Evolutionary conservation across 116 monocot species (phyloP).

Genomic region (Trichopus zeylanicus): DNA sequence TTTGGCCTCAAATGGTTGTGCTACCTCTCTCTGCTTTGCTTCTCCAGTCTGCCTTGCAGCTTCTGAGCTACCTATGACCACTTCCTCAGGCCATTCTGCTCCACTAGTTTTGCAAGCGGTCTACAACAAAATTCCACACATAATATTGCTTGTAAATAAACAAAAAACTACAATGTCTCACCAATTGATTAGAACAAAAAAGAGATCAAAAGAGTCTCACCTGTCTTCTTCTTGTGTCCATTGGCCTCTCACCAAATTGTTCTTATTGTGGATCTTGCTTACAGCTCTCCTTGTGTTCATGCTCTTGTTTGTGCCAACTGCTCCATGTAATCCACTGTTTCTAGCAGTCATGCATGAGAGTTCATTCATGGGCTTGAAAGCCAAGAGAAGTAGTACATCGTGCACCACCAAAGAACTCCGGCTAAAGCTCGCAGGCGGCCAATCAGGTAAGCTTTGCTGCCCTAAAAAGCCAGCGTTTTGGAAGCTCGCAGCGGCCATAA

Average conservation of each 20-base stretch:
- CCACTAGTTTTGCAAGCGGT: slow-evolving; percentile 26
- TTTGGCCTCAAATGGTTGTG: slow-evolving; percentile 76
- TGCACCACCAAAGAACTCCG: too few species aligned
- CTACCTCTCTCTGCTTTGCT: slow-evolving; percentile 80
- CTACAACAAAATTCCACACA: slow-evolving; percentile 9
- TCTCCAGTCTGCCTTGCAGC: slow-evolving; percentile 43
- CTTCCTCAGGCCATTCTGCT: slow-evolving; percentile 39
- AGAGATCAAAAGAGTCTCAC: slow-evolving; percentile 3
- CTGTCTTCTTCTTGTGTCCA: slow-evolving; percentile 64
- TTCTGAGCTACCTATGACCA: slow-evolving; percentile 53
- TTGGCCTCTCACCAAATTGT: slow-evolving; percentile 37
- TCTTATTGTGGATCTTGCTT: slow-evolving; percentile 18
- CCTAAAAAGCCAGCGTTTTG: too few species aligned
- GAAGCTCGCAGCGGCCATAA: too few species aligned
- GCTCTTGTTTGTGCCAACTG: background rate
- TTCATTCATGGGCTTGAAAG: too few species aligned
- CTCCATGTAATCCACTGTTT: too few species aligned
- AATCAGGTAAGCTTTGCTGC: too few species aligned
- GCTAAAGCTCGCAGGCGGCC: too few species aligned
- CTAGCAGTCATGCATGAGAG: too few species aligned
- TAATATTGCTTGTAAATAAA: background rate
- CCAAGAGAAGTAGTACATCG: too few species aligned
- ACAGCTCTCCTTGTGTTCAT: background rate
- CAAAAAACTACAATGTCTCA: background rate
- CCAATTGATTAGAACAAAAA: background rate